Evolutionary conservation across 164 flowering plant species (phyloP).

Genomic region (Vitis riparia): DNA sequence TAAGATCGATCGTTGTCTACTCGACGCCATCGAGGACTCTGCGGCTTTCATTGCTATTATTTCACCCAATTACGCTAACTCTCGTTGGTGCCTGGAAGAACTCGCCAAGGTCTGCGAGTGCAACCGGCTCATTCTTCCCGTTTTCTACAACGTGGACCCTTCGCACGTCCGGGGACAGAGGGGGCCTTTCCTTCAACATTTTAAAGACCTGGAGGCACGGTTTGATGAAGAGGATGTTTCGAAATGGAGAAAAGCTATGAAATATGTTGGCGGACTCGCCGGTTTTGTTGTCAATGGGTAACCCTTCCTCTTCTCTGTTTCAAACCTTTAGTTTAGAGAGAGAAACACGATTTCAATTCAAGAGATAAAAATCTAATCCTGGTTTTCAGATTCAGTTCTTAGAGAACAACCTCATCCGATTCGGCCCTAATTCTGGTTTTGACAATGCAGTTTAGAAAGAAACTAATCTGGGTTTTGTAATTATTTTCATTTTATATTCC

Average conservation of each 20-base stretch:
- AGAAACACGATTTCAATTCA: too few relatives aligned
- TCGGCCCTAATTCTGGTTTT: too few relatives aligned
- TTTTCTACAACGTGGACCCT: slow-evolving; percentile 41
- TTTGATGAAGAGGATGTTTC: slow-evolving; percentile 12
- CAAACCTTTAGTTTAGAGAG: too few relatives aligned
- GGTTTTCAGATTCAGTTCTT: too few relatives aligned
- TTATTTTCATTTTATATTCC: too few relatives aligned
- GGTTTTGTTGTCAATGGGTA: slow-evolving; percentile 19
- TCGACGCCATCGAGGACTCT: slow-evolving; percentile 40
- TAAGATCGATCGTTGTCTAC: slow-evolving; percentile 21
- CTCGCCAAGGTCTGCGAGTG: slow-evolving; percentile 29
- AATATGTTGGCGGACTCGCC: slow-evolving; percentile 24
- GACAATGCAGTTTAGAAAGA: too few relatives aligned
- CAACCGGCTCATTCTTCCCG: slow-evolving; percentile 32
- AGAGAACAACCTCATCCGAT: too few relatives aligned
- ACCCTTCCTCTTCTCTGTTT: neutral
- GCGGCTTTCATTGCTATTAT: slow-evolving; percentile 29
- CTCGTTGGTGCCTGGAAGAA: slow-evolving; percentile 42
- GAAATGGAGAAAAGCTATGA: slow-evolving; percentile 40
- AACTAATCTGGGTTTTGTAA: too few relatives aligned
- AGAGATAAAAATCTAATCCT: too few relatives aligned
- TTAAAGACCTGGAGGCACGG: slow-evolving; percentile 8
- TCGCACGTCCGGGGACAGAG: slow-evolving; percentile 30
- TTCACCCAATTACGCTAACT: slow-evolving; percentile 33
- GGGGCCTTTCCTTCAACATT: slow-evolving; percentile 19